phyloP scores from a whole-genome alignment of 192 early-diverging fungal genomes.

The Gigaspora rosea region DNA sequence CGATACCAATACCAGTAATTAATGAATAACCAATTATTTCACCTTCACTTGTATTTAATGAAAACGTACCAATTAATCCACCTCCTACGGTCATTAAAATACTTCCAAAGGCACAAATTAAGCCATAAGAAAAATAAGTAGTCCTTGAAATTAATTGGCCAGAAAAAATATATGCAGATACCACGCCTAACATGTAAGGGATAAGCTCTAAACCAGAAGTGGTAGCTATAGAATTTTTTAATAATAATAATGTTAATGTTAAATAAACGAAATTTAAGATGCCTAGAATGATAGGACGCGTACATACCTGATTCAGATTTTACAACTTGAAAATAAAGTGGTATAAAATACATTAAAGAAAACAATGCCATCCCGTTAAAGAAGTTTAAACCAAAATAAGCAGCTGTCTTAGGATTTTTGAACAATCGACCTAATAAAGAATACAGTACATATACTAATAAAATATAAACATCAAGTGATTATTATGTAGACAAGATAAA shows the following conservation, averaged over 20 bases:
- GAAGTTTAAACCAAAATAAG: conserved; percentile 46
- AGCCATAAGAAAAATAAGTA: conserved; percentile 53
- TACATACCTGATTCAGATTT: conserved; percentile 45
- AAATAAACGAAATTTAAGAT: neutral
- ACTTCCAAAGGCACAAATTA: conserved; percentile 64
- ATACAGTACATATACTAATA: too few species aligned
- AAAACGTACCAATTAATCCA: conserved; percentile 58
- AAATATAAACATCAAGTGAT: conserved; percentile 7
- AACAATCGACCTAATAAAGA: conserved; percentile 45
- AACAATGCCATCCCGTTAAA: conserved; percentile 51
- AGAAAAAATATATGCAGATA: conserved; percentile 59
- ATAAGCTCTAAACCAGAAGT: conserved; percentile 70
- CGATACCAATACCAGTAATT: conserved; percentile 72
- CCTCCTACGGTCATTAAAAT: conserved; percentile 59
- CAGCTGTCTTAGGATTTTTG: conserved; percentile 44
- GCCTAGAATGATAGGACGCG: neutral
- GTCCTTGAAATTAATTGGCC: conserved; percentile 63
- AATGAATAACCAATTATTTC: conserved; percentile 65
- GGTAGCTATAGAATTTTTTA: conserved; percentile 48
- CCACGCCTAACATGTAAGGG: conserved; percentile 72
- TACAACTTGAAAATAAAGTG: conserved; percentile 75
- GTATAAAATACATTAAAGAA: conserved; percentile 67
- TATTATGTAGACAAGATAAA: neutral
- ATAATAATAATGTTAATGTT: neutral
- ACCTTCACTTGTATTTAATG: conserved; percentile 45